Conservation (phyloP, 176 grass and related monocot species). For the Juncus effusus region DNA sequence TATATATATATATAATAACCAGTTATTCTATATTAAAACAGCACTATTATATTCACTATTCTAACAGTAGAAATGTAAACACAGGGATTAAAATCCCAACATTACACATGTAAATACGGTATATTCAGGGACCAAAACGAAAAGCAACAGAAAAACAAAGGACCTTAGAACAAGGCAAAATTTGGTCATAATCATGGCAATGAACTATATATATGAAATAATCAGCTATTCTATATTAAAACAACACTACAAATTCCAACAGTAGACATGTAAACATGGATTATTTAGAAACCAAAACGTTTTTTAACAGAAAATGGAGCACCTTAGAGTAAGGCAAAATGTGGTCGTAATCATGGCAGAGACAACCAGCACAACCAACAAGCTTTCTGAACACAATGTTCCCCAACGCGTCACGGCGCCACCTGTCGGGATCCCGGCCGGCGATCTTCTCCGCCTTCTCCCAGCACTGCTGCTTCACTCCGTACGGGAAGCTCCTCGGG, state of each 20-base stretch:
- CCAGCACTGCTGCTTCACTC: slow-evolving; percentile 96
- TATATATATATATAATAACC: too few species aligned
- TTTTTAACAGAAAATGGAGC: neutral
- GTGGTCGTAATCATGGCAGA: slow-evolving; percentile 99
- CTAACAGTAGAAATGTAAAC: too few species aligned
- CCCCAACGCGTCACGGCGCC: slow-evolving; percentile 93
- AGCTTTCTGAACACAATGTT: slow-evolving; percentile 93
- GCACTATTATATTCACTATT: too few species aligned
- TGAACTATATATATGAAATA: slow-evolving; percentile 14
- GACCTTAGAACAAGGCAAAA: slow-evolving; percentile 89
- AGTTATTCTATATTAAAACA: too few species aligned
- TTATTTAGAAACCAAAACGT: too few species aligned
- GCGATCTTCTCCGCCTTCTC: slow-evolving; percentile 77
- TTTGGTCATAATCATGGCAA: slow-evolving; percentile 98
- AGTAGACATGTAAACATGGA: too few species aligned
- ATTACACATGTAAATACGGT: too few species aligned
- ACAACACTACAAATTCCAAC: too few species aligned
- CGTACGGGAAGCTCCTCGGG: slow-evolving; percentile 74
- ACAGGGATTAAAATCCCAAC: too few species aligned
- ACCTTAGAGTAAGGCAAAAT: slow-evolving; percentile 94
- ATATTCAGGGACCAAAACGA: too few species aligned
- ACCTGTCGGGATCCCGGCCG: slow-evolving; percentile 71
- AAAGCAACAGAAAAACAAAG: neutral
- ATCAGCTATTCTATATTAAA: too few species aligned
- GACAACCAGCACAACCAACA: slow-evolving; percentile 87